Evolutionary conservation across 768 basidiomycete species (phyloP), one percentile per base, ranked within the genome.

Genomic region (Cystofilobasidium macerans): DNA sequence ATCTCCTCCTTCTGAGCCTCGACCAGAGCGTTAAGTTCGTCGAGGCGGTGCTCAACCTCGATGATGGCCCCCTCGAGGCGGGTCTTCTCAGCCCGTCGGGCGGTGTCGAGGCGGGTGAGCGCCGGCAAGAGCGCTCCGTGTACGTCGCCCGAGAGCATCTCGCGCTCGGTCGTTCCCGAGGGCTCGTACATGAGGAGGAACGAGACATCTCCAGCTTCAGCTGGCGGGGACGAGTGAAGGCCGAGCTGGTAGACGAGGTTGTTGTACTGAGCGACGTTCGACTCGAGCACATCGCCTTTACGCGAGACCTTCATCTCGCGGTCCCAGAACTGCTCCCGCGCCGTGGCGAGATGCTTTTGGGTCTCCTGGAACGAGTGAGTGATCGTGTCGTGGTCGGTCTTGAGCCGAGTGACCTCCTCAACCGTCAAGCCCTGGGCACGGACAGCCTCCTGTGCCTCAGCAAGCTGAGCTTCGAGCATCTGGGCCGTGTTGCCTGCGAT

Each of bases 351-450:
- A 72, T 86, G 90, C 68, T 82, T 79, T 69, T 83, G 86, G 62
- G 92, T 82, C 68, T 88, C 87, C 69, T 86, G 85, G 62, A 91
- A 77, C 70, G 82, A 86, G 59, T 84, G 82, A 5, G 82, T 73
- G 69, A 60, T 72, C 32, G 80, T 83, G 71, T 92, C 88, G 65
- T 90, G 86, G 70, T 97, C 92, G 6, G 84, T 84, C 71, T 86
- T 92, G 89, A 99, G 93, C 42, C 85, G 85, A 62, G 83, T 77
- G 47, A 95, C 90, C 76, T 99, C 93, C 75, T 93, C 89, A 0
- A 88, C 87, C 1, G 88, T 83, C 51, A 99, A 81, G 72, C 95
- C 93, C 75, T 99, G 95, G 36, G 79, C 83, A 71, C 85, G 85
- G 33, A 98, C 88, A 2, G 85, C 81, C 0, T 81, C 80, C 12